These are phyloP conservation scores for Ogataea zsoltii DNA, from an alignment of 805 yeast species.

Conservation along the genomic window DNA sequence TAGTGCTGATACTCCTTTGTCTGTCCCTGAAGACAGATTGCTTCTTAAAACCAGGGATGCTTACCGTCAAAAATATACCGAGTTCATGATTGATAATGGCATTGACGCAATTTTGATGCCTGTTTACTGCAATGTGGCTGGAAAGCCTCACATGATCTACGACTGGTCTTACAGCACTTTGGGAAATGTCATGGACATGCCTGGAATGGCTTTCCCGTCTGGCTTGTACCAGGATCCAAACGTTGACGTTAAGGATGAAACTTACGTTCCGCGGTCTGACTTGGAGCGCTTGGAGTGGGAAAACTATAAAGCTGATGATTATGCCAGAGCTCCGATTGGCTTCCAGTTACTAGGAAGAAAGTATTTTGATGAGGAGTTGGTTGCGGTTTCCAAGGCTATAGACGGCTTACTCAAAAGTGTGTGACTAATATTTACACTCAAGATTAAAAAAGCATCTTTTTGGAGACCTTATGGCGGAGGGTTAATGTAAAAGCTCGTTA, in stretches of 20 bases:
- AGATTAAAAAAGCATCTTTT: no score
- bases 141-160: conserved; percentile 42
- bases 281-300: conserved; percentile 36
- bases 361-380: conserved; percentile 48
- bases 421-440: no score
- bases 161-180: conserved; percentile 75
- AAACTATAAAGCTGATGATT: conserved; percentile 36
- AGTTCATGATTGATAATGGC: conserved; percentile 44
- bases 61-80: conserved; percentile 49
- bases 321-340: conserved; percentile 46
- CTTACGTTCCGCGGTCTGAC: conserved; percentile 39
- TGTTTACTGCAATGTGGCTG: conserved; percentile 59
- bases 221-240: conserved; percentile 54
- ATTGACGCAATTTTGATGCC: conserved; percentile 61
- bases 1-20: conserved; percentile 43
- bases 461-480: no score
- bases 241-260: conserved; percentile 41
- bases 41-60: conserved; percentile 49
- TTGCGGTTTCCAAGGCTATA: conserved; percentile 43
- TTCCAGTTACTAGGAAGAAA: conserved; percentile 51
- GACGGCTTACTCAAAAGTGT: conserved; percentile 19
- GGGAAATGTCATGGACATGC: conserved; percentile 67
- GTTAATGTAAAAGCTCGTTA: no score
- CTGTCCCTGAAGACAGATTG: conserved; percentile 47
- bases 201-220: conserved; percentile 61